Percentiles rank a stretch among this genome's conserved stretches.
Evolutionary conservation across 1,284 basidiomycete species (phyloP).

Genomic region (Caloboletus inedulis): DNA sequence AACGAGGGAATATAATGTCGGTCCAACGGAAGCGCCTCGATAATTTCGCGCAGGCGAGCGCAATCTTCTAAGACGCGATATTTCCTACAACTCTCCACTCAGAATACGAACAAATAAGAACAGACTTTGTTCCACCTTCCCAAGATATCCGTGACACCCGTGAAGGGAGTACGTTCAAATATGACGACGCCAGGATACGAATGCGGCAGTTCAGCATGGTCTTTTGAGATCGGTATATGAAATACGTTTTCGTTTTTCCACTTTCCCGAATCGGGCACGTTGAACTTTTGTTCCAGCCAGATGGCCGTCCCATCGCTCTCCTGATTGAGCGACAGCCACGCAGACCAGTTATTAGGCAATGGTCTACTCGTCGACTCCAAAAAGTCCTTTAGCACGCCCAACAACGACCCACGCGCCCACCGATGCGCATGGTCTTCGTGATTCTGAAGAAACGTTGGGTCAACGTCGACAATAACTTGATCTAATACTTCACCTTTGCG

Average conservation of each 20-base stretch:
- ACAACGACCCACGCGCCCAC: constrained; percentile 69
- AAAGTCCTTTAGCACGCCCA: constrained; percentile 44
- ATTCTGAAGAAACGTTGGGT: constrained; percentile 45
- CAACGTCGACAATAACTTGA: constrained; percentile 2
- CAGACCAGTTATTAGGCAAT: constrained; percentile 43
- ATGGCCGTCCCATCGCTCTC: constrained; percentile 71
- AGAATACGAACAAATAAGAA: constrained; percentile 5
- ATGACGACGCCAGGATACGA: constrained; percentile 61
- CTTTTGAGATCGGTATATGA: constrained; percentile 43
- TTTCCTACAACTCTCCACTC: constrained; percentile 45
- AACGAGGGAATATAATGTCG: constrained; percentile 60
- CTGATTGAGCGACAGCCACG: constrained; percentile 69
- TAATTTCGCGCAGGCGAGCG: constrained; percentile 58
- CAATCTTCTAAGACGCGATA: constrained; percentile 71
- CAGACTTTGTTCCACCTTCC: constrained; percentile 47
- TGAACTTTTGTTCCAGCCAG: constrained; percentile 72
- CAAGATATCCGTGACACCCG: constrained; percentile 57
- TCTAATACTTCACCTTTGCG: constrained; percentile 51
- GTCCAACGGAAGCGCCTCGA: constrained; percentile 48
- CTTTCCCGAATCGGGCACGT: constrained; percentile 56
- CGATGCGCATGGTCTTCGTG: constrained; percentile 62
- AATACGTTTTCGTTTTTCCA: constrained; percentile 60
- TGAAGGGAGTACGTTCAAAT: constrained; percentile 67
- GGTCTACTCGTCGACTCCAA: constrained; percentile 33
- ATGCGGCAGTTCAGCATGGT: constrained; percentile 1